Conservation (phyloP, 768 basidiomycete genomes). For the Lentinula aciculospora region DNA sequence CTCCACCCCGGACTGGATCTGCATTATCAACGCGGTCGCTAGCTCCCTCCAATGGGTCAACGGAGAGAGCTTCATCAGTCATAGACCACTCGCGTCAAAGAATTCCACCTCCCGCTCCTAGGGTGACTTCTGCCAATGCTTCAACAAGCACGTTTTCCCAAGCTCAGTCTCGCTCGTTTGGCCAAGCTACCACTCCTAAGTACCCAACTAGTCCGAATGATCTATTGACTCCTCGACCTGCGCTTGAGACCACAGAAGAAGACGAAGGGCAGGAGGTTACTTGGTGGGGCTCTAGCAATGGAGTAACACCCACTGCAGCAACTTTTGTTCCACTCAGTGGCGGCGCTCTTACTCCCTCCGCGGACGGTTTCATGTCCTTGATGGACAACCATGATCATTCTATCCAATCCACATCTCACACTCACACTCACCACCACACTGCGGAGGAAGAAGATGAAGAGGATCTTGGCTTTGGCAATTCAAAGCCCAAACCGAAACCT, state of each 20-base stretch:
- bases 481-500: slow-evolving; percentile 32
- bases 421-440: slow-evolving; percentile 5
- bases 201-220: background rate
- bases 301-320: slow-evolving; percentile 62
- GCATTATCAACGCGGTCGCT: slow-evolving; percentile 54
- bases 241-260: slow-evolving; percentile 13
- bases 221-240: slow-evolving; percentile 25
- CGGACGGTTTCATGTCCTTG: slow-evolving; percentile 73
- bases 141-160: slow-evolving; percentile 47
- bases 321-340: slow-evolving; percentile 56
- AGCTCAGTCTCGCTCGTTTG: slow-evolving; percentile 24
- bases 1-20: slow-evolving; percentile 61
- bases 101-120: slow-evolving; percentile 46
- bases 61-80: slow-evolving; percentile 74
- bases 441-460: slow-evolving; percentile 66
- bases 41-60: slow-evolving; percentile 40
- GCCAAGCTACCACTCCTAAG: slow-evolving; percentile 16
- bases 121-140: slow-evolving; percentile 48
- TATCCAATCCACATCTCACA: slow-evolving; percentile 19
- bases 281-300: slow-evolving; percentile 62
- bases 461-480: slow-evolving; percentile 90
- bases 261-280: slow-evolving; percentile 33
- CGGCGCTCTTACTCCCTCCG: slow-evolving; percentile 28
- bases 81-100: slow-evolving; percentile 61
- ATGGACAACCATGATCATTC: slow-evolving; percentile 62